Conservation (phyloP, 192 early-diverging fungal species). For the Lobosporangium transversale region DNA sequence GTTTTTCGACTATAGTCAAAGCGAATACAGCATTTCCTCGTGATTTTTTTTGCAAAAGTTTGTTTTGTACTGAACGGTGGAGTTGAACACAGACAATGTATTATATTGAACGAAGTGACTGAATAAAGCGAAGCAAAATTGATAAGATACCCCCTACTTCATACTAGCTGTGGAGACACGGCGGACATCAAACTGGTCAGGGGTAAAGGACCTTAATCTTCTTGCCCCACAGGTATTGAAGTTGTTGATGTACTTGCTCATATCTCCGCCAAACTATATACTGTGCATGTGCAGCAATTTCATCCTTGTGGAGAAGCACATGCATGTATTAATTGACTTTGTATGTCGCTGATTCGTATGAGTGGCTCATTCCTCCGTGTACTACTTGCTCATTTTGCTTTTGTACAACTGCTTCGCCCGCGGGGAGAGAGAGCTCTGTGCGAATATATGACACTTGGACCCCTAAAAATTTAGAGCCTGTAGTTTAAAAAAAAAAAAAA, state of each 20-base stretch:
- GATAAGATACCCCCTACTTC: no score
- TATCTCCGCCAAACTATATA: neutral
- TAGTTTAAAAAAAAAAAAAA: neutral
- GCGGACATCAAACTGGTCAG: neutral
- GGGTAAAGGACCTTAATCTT: neutral
- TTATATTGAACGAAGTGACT: neutral
- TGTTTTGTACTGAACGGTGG: no score
- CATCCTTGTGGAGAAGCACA: neutral
- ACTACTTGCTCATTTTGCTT: no score
- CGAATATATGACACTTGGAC: no score
- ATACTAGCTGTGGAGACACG: no score
- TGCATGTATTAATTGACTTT: neutral
- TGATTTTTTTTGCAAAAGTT: no score
- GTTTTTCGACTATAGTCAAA: no score
- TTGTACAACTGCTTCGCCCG: no score
- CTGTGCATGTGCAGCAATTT: slow-evolving; percentile 1
- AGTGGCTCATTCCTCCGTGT: neutral
- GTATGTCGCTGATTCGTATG: neutral
- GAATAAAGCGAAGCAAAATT: no score
- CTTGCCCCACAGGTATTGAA: neutral
- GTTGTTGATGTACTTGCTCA: neutral
- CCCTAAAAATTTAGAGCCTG: neutral
- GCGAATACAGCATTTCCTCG: neutral
- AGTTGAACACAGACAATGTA: neutral
- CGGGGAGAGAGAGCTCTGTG: no score